Evolutionary conservation across 225 moss, liverwort and hornwort species (phyloP).

Genomic region (Physcomitrellopsis africana): DNA sequence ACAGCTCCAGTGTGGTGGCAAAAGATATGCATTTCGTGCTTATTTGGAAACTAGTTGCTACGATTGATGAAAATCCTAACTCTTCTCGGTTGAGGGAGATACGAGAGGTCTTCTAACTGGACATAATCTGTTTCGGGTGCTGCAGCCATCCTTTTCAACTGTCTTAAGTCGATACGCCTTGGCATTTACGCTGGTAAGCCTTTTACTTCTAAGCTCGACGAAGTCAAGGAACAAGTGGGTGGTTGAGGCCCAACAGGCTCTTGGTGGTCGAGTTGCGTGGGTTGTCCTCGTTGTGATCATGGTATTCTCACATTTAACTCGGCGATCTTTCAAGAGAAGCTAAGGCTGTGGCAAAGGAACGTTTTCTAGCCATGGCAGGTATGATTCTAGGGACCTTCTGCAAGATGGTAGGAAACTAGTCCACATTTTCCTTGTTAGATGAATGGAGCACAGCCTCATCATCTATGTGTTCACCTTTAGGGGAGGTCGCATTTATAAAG

Average conservation of each 20-base stretch:
- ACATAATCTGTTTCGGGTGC: conserved; percentile 5
- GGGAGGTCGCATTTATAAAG: conserved; percentile 13
- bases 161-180: conserved; percentile 43
- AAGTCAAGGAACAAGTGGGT: conserved; percentile 44
- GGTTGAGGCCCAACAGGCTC: conserved; percentile 41
- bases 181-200: conserved; percentile 38
- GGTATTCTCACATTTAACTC: conserved; percentile 46
- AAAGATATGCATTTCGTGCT: background rate
- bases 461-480: background rate
- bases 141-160: conserved; percentile 49
- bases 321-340: conserved; percentile 45
- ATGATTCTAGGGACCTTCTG: conserved; percentile 24
- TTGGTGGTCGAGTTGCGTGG: conserved; percentile 48
- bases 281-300: conserved; percentile 47
- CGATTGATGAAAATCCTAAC: background rate
- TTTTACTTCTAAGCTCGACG: conserved; percentile 45
- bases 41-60: background rate
- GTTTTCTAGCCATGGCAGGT: conserved; percentile 26
- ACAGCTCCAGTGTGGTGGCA: background rate
- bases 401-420: conserved; percentile 20
- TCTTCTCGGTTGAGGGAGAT: background rate
- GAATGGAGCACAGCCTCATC: conserved; percentile 1
- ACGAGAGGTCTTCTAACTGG: conserved; percentile 16
- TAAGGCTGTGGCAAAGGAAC: conserved; percentile 8
- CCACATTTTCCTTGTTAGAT: background rate